Evolutionary conservation across 1,139 yeast species (phyloP).

Genomic region (Nakaseomyces nivariensis): DNA sequence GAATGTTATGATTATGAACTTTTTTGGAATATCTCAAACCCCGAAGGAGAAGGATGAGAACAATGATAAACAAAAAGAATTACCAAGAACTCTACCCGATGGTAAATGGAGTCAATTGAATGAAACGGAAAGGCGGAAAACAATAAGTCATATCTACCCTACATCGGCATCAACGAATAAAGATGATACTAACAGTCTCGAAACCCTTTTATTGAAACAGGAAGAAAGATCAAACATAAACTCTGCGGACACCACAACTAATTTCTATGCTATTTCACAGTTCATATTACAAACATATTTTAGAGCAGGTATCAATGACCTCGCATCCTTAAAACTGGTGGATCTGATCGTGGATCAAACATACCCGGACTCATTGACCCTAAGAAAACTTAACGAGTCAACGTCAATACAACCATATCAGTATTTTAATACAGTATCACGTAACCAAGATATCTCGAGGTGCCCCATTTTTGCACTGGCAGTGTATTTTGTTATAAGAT

Average conservation of each 20-base stretch:
- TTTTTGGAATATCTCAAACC: background rate
- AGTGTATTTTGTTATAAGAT: conserved; percentile 24
- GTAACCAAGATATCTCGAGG: conserved; percentile 24
- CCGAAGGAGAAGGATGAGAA: background rate
- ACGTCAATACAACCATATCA: conserved; percentile 21
- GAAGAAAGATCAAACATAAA: conserved; percentile 14
- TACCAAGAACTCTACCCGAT: background rate
- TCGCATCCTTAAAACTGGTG: conserved; percentile 15
- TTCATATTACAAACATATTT: conserved; percentile 22
- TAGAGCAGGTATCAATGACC: conserved; percentile 15
- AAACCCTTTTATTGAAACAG: conserved; percentile 13
- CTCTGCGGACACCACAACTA: conserved; percentile 16
- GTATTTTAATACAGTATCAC: conserved; percentile 27
- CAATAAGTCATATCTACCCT: conserved; percentile 1
- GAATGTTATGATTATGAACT: background rate
- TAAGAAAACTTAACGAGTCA: conserved; percentile 25
- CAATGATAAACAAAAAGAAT: background rate
- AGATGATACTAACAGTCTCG: conserved; percentile 8
- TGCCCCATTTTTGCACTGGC: conserved; percentile 29
- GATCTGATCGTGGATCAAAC: conserved; percentile 30
- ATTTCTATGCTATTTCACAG: conserved; percentile 23
- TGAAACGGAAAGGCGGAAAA: background rate
- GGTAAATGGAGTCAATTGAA: background rate
- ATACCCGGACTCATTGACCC: conserved; percentile 27
- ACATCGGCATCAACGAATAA: background rate